Evolutionary conservation across 805 yeast genomes (phyloP).

Genomic region (Candida gorgasii): DNA sequence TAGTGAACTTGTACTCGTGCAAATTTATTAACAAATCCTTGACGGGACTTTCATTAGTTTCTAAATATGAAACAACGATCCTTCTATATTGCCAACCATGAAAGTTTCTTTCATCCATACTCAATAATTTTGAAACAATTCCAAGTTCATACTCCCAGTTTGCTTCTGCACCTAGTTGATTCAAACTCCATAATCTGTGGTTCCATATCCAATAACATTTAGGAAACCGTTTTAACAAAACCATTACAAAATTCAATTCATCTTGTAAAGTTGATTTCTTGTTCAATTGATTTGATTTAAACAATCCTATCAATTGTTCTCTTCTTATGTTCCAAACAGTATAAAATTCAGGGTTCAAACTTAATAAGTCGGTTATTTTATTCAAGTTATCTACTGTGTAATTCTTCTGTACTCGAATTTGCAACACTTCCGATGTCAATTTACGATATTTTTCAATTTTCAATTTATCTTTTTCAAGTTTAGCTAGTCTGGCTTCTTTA

Average conservation of each 20-base stretch:
- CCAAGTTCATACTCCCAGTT: conserved; percentile 72
- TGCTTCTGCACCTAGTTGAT: conserved; percentile 46
- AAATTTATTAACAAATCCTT: conserved; percentile 29
- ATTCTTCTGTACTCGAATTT: conserved; percentile 17
- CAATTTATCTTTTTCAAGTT: conserved; percentile 56
- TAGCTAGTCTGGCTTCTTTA: conserved; percentile 54
- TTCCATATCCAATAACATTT: conserved; percentile 98
- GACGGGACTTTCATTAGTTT: conserved; percentile 11
- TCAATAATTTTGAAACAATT: conserved; percentile 67
- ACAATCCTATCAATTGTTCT: conserved; percentile 52
- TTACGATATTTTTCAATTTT: conserved; percentile 58
- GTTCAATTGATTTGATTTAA: conserved; percentile 15
- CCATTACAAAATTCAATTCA: conserved; percentile 65
- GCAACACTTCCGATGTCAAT: conserved; percentile 47
- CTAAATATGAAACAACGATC: conserved; percentile 52
- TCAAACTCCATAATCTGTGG: conserved; percentile 81
- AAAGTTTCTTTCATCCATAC: conserved; percentile 77
- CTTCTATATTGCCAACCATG: conserved; percentile 97
- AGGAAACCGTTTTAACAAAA: conserved; percentile 64
- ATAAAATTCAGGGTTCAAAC: conserved; percentile 81
- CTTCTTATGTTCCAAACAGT: conserved; percentile 89
- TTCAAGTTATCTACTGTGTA: conserved; percentile 42
- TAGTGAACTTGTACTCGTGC: conserved; percentile 74
- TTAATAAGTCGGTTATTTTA: conserved; percentile 57
- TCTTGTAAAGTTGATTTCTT: conserved; percentile 32